Evolutionary conservation across 352 stramenopile species (phyloP).

Genomic region (Phytophthora megakarya): DNA sequence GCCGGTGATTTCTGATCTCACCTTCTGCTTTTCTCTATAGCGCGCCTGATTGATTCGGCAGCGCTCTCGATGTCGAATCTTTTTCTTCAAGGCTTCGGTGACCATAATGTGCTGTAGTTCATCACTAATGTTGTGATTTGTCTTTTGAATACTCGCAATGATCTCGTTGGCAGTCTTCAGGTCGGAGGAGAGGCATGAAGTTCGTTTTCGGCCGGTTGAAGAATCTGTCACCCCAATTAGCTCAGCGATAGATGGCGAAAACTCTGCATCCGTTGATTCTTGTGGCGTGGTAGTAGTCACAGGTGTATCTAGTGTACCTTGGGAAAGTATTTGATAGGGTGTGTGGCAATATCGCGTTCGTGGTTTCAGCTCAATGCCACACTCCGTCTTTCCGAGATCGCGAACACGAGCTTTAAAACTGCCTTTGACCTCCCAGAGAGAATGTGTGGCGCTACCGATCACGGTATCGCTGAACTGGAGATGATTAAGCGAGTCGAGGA

Average conservation of each 20-base stretch:
- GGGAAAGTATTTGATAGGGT: too few relatives aligned
- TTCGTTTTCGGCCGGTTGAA: not conserved
- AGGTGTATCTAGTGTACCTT: not conserved
- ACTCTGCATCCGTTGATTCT: not conserved
- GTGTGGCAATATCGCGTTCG: too few relatives aligned
- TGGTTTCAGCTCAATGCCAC: too few relatives aligned
- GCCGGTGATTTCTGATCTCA: not conserved
- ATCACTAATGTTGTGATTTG: not conserved
- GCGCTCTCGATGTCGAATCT: not conserved
- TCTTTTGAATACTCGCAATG: conserved; percentile 3
- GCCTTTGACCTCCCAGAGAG: too few relatives aligned
- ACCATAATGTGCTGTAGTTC: conserved; percentile 12
- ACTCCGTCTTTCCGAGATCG: too few relatives aligned
- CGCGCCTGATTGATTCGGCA: not conserved
- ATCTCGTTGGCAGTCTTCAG: not conserved
- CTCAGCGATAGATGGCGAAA: not conserved
- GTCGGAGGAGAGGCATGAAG: conserved; percentile 3
- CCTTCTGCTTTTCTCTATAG: conserved; percentile 11
- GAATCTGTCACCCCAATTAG: not conserved
- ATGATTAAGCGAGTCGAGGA: too few relatives aligned
- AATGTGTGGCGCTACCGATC: too few relatives aligned
- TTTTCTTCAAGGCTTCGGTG: conserved; percentile 15
- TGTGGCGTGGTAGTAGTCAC: not conserved
- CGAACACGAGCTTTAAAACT: too few relatives aligned
- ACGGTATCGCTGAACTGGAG: too few relatives aligned